phyloP scores from a whole-genome alignment of 2,329 filamentous ascomycete genomes.

The Lasiodiplodia hormozganensis region DNA sequence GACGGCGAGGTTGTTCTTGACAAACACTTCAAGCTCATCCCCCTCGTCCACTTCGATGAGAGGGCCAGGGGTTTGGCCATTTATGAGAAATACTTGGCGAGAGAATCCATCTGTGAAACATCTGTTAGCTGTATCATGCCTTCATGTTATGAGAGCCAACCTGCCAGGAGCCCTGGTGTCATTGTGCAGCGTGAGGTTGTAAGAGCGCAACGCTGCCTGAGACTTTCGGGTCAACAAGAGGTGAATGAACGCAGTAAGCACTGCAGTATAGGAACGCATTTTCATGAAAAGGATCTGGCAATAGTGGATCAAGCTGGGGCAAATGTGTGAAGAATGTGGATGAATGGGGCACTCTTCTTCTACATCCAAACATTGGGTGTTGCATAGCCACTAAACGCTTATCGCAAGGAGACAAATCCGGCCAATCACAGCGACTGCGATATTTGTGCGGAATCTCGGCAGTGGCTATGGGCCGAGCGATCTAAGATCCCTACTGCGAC shows the following conservation, averaged over 20 bases:
- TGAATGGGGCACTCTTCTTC: background rate
- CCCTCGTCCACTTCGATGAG: slow-evolving; percentile 60
- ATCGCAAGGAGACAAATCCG: background rate
- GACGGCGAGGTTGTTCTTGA: slow-evolving; percentile 67
- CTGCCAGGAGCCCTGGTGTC: background rate
- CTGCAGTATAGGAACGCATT: background rate
- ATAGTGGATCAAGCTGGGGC: too few species aligned
- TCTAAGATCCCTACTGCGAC: background rate
- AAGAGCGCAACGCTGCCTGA: background rate
- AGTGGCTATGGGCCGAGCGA: background rate
- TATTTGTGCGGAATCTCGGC: background rate
- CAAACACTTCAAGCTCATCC: slow-evolving; percentile 71
- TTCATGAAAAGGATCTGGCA: background rate
- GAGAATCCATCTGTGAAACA: slow-evolving; percentile 56
- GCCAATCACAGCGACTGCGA: background rate
- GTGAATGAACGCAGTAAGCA: background rate
- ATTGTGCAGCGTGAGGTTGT: background rate
- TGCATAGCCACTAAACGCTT: background rate
- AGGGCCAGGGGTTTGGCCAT: slow-evolving; percentile 48
- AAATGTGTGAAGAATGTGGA: too few species aligned
- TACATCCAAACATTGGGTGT: background rate
- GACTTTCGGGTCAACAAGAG: background rate
- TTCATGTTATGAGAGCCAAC: background rate
- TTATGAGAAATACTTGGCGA: slow-evolving; percentile 50
- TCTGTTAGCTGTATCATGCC: background rate